Evolutionary conservation across 495 filamentous ascomycete species (phyloP).

Genomic region (Penicillium coffeae): DNA sequence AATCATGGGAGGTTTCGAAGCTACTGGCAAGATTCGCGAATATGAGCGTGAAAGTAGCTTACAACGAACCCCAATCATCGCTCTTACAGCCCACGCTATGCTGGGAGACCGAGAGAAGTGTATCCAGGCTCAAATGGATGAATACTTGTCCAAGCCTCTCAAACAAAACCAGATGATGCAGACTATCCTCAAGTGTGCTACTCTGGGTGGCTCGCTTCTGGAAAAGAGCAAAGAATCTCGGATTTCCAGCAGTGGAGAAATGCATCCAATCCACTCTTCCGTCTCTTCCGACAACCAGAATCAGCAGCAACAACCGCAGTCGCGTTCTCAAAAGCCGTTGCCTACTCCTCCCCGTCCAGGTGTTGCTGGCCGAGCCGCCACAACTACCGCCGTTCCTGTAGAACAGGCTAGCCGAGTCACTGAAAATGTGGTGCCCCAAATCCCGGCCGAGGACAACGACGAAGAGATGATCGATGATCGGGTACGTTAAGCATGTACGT

Average conservation of each 20-base stretch:
- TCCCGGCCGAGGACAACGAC: conserved; percentile 55
- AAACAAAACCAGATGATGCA: conserved; percentile 99
- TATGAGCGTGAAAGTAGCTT: conserved; percentile 75
- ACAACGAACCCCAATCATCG: conserved; percentile 90
- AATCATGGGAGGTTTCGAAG: conserved; percentile 98
- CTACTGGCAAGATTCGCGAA: conserved; percentile 93
- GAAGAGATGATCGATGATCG: conserved; percentile 67
- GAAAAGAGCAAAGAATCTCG: conserved; percentile 63
- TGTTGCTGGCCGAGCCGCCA: conserved; percentile 56
- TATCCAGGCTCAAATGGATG: conserved; percentile 97
- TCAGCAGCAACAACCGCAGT: conserved; percentile 16
- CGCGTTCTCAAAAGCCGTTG: conserved; percentile 16
- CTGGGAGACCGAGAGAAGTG: conserved; percentile 98
- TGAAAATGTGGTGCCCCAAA: too few species aligned
- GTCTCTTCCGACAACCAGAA: conserved; percentile 25
- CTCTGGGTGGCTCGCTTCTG: conserved; percentile 82
- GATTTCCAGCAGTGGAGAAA: conserved; percentile 52
- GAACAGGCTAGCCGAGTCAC: conserved; percentile 61
- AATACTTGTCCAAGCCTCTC: conserved; percentile 96
- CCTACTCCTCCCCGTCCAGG: conserved; percentile 37
- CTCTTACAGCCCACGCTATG: conserved; percentile 98
- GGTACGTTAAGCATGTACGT: conserved; percentile 50
- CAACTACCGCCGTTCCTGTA: conserved; percentile 53
- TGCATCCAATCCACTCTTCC: conserved; percentile 38
- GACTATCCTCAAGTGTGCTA: conserved; percentile 93